Evolutionary conservation across 2,329 filamentous ascomycete species (phyloP).

Genomic region (Fusarium paranaense): DNA sequence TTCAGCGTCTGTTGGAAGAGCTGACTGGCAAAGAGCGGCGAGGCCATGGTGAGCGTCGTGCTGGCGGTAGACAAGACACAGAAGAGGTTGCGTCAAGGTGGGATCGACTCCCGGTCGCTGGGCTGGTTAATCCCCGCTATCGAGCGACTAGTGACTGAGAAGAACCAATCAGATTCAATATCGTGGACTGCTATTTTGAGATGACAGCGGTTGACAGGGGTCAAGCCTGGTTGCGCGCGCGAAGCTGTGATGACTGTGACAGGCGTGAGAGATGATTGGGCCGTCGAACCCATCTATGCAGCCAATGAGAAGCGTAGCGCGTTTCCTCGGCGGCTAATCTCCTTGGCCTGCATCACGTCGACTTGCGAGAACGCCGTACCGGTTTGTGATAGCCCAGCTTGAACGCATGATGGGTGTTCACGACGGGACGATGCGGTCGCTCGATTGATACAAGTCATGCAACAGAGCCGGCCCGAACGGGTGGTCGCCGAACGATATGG

Average conservation of each 20-base stretch:
- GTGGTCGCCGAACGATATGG: constrained; percentile 19
- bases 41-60: constrained; percentile 34
- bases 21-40: constrained; percentile 41
- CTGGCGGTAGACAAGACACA: constrained; percentile 33
- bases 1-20: constrained; percentile 32
- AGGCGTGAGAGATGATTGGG: constrained; percentile 44
- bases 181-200: constrained; percentile 51
- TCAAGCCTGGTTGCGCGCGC: constrained; percentile 52
- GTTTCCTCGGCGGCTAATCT: constrained; percentile 43
- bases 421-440: constrained; percentile 33
- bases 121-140: constrained; percentile 37
- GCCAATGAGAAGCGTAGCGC: constrained; percentile 36
- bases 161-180: constrained; percentile 49
- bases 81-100: constrained; percentile 37
- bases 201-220: constrained; percentile 41
- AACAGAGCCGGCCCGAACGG: constrained; percentile 30
- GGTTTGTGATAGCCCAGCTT: constrained; percentile 39
- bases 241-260: constrained; percentile 43
- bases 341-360: constrained; percentile 31
- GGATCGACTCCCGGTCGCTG: constrained; percentile 37
- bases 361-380: constrained; percentile 15
- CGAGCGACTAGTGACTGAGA: constrained; percentile 28
- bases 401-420: constrained; percentile 35
- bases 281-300: constrained; percentile 6
- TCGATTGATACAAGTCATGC: constrained; percentile 42